Percentiles rank a stretch among this genome's conserved stretches.
Conservation (phyloP, 202 grass and related monocot species). For the Brachypodium distachyon region DNA sequence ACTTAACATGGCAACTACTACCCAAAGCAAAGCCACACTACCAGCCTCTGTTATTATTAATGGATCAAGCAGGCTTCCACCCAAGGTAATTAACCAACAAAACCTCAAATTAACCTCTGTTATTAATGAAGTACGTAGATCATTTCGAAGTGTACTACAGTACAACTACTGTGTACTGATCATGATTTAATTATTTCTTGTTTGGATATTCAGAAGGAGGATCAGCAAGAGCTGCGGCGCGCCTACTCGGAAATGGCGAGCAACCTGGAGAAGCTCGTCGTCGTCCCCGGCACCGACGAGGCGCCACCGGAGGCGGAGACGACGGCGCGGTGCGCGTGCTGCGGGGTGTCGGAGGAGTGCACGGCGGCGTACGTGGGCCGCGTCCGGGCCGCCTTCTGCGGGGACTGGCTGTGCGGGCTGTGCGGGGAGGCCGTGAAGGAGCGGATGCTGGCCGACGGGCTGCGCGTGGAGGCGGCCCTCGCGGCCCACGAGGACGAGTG, state of each 20-base stretch:
- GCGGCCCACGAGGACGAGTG: slow-evolving; percentile 52
- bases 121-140: too few relatives aligned
- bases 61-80: not conserved
- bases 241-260: slow-evolving; percentile 25
- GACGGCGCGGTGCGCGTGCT: slow-evolving; percentile 57
- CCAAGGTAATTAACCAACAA: slow-evolving; percentile 16
- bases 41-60: not conserved
- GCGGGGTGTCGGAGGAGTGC: slow-evolving; percentile 73
- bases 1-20: not conserved
- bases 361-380: slow-evolving; percentile 55
- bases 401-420: slow-evolving; percentile 70
- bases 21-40: not conserved
- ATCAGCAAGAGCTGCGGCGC: slow-evolving; percentile 22
- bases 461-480: slow-evolving; percentile 46
- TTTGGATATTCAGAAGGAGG: slow-evolving; percentile 30
- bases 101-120: too few relatives aligned
- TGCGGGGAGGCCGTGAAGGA: slow-evolving; percentile 82
- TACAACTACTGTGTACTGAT: too few relatives aligned
- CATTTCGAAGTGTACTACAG: too few relatives aligned
- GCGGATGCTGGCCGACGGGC: slow-evolving; percentile 15
- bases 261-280: slow-evolving; percentile 27
- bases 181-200: too few relatives aligned
- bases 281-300: too few relatives aligned
- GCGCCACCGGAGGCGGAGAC: slow-evolving; percentile 52
- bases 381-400: slow-evolving; percentile 57